phyloP scores from a whole-genome alignment of 2,329 filamentous ascomycete species.

The Myriosclerotinia duriaeana region DNA sequence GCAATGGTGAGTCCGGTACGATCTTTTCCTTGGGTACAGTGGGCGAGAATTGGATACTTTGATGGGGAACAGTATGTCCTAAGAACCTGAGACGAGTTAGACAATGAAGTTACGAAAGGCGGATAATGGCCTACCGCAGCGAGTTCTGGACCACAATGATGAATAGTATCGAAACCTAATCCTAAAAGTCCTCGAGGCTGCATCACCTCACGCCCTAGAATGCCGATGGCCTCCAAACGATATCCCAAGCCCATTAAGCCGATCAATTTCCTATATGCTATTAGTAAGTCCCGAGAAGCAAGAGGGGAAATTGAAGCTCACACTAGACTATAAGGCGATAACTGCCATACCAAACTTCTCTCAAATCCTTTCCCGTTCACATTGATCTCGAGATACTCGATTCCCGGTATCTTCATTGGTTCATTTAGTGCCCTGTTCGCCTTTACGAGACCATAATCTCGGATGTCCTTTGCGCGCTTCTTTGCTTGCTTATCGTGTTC shows the following conservation, averaged over 20 bases:
- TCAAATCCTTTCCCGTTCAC: conserved; percentile 72
- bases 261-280: conserved; percentile 53
- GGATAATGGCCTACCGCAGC: neutral
- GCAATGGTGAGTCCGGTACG: conserved; percentile 72
- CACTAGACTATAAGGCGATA: conserved; percentile 67
- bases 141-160: conserved; percentile 54
- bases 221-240: conserved; percentile 65
- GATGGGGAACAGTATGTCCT: conserved; percentile 48
- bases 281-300: neutral
- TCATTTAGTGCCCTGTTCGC: conserved; percentile 53
- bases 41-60: conserved; percentile 66
- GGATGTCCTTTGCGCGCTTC: conserved; percentile 54
- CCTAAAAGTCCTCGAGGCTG: conserved; percentile 68
- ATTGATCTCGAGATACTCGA: conserved; percentile 66
- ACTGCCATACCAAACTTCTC: conserved; percentile 61
- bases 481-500: conserved; percentile 69
- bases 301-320: conserved; percentile 41
- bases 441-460: conserved; percentile 47
- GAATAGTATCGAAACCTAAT: conserved; percentile 67
- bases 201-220: conserved; percentile 72
- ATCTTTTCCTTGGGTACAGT: conserved; percentile 91
- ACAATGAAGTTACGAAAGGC: neutral
- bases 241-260: conserved; percentile 64
- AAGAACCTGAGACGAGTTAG: conserved; percentile 44
- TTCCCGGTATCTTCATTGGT: conserved; percentile 60